A percentile compares a stretch with the other conserved stretches of the same genome.
These are phyloP conservation scores for Usnea hakonensis DNA, from an alignment of 495 filamentous ascomycete species.

Conservation along the genomic window DNA sequence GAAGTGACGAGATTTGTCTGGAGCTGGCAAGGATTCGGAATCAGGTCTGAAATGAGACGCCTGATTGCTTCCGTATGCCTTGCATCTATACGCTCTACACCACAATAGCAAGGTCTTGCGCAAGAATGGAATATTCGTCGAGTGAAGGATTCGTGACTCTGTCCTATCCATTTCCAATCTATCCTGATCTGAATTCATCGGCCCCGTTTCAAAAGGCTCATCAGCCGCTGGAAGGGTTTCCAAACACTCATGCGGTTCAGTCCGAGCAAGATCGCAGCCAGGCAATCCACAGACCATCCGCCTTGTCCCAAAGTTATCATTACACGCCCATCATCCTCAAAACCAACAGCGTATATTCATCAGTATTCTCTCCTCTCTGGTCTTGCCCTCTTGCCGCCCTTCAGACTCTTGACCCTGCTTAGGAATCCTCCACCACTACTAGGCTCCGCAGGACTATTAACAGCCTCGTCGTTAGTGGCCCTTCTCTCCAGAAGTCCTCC, in stretches of 20 bases:
- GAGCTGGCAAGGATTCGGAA: too few species aligned
- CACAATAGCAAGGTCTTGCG: neutral
- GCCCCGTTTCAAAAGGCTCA: neutral
- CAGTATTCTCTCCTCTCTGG: conserved; percentile 32
- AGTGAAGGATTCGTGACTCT: neutral
- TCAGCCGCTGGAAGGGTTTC: neutral
- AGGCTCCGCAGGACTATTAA: conserved; percentile 16
- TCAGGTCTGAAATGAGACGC: too few species aligned
- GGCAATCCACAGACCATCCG: neutral
- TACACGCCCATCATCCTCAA: neutral
- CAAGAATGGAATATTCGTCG: neutral
- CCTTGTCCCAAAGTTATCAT: neutral
- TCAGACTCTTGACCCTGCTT: conserved; percentile 80
- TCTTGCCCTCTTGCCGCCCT: conserved; percentile 46
- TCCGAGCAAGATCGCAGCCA: neutral
- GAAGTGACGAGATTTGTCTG: too few species aligned
- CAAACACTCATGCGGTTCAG: neutral
- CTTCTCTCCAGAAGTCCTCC: conserved; percentile 52
- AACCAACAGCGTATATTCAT: neutral
- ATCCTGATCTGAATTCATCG: neutral
- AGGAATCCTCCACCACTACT: conserved; percentile 51
- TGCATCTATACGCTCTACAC: too few species aligned
- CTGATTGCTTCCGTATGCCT: too few species aligned
- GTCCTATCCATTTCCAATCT: neutral
- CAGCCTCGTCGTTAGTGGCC: conserved; percentile 56